Evolutionary conservation across 192 early-diverging fungal species (phyloP).

Genomic region (Podila epicladia): DNA sequence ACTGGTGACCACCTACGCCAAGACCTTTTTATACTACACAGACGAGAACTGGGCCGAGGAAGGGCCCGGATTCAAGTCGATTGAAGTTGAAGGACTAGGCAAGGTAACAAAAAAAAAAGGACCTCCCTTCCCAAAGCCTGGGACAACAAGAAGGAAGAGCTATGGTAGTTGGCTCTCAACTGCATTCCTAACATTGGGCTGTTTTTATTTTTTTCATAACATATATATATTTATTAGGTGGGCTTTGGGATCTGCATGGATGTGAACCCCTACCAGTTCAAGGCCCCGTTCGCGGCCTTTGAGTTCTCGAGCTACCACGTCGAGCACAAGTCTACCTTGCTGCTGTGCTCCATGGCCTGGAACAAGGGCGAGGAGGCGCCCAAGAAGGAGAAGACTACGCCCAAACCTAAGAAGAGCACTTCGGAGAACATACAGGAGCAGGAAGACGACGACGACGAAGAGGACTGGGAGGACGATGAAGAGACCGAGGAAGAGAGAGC

Average conservation of each 20-base stretch:
- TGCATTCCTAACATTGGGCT: neutral
- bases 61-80: constrained; percentile 68
- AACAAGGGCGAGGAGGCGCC: constrained; percentile 47
- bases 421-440: neutral
- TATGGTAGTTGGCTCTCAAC: too few relatives aligned
- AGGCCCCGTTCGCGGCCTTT: constrained; percentile 66
- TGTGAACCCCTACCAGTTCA: constrained; percentile 80
- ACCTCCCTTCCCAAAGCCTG: neutral
- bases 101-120: constrained; percentile 48
- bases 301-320: constrained; percentile 78
- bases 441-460: neutral
- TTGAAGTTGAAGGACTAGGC: constrained; percentile 64
- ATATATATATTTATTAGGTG: constrained; percentile 48
- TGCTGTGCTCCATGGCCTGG: constrained; percentile 81
- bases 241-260: constrained; percentile 91
- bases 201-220: constrained; percentile 1
- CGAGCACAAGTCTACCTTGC: constrained; percentile 51
- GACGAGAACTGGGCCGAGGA: constrained; percentile 83
- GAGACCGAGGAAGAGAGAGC: constrained; percentile 19
- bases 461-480: constrained; percentile 17
- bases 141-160: neutral
- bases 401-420: neutral
- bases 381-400: constrained; percentile 14
- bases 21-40: constrained; percentile 71
- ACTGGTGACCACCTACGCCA: constrained; percentile 72